phyloP scores from a whole-genome alignment of 2,329 filamentous ascomycete genomes.

The Zasmidium angulare region DNA sequence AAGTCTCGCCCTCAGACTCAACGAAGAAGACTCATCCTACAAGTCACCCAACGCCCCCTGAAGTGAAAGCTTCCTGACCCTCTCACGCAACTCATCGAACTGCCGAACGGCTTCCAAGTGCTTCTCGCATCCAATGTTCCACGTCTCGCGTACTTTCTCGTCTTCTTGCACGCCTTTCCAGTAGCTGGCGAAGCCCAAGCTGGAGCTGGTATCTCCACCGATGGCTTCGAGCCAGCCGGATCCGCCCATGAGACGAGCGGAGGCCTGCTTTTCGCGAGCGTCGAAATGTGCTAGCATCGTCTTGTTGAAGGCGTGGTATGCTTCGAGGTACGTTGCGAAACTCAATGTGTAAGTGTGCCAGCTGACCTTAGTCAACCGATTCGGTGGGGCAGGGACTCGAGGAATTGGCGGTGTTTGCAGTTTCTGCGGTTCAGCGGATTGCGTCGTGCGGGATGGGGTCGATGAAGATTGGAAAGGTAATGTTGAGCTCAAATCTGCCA shows the following conservation, averaged over 20 bases:
- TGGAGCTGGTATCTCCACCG: slow-evolving; percentile 35
- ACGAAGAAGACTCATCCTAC: neutral
- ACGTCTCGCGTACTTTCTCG: slow-evolving; percentile 60
- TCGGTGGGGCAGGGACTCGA: slow-evolving; percentile 35
- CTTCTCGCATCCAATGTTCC: slow-evolving; percentile 59
- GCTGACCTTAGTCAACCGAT: slow-evolving; percentile 45
- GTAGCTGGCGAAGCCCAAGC: slow-evolving; percentile 58
- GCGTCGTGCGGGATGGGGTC: slow-evolving; percentile 41
- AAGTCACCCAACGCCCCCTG: slow-evolving; percentile 18
- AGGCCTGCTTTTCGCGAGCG: slow-evolving; percentile 47
- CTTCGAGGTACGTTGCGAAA: slow-evolving; percentile 56
- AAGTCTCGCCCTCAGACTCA: neutral
- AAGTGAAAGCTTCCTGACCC: slow-evolving; percentile 34
- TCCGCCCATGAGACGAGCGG: slow-evolving; percentile 30
- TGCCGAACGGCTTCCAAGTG: slow-evolving; percentile 61
- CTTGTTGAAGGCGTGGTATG: slow-evolving; percentile 57
- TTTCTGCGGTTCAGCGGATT: slow-evolving; percentile 38
- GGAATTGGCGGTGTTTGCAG: slow-evolving; percentile 53
- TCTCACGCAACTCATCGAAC: slow-evolving; percentile 53
- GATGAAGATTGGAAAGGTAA: slow-evolving; percentile 59
- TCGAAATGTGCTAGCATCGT: slow-evolving; percentile 58
- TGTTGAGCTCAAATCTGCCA: slow-evolving; percentile 54
- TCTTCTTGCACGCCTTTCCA: slow-evolving; percentile 63
- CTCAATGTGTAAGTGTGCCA: slow-evolving; percentile 54
- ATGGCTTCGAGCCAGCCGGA: slow-evolving; percentile 54